Conservation (phyloP, 257 asterid species). For the Nemophila menziesii region DNA sequence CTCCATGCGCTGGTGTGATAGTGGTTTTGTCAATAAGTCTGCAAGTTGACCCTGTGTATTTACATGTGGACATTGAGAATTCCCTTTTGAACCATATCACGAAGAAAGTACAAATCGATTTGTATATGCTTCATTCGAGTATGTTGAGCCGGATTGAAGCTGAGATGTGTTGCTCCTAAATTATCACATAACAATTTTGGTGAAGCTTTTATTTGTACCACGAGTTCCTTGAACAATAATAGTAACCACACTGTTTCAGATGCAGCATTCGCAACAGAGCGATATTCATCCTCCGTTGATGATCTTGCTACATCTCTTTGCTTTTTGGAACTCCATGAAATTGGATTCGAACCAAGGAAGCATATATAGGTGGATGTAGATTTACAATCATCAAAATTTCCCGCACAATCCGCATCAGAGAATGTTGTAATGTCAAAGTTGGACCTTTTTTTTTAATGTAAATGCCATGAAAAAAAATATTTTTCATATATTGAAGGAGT, state of each 20-base stretch:
- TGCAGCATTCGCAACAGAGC: not conserved
- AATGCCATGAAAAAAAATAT: not conserved
- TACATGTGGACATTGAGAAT: not conserved
- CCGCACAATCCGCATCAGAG: not conserved
- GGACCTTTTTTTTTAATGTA: not conserved
- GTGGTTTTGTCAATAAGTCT: not conserved
- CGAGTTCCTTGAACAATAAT: not conserved
- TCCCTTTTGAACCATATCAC: not conserved
- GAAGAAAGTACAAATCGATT: not conserved
- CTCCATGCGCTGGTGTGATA: not conserved
- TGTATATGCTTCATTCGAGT: not conserved
- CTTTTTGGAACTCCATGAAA: slow-evolving; percentile 4
- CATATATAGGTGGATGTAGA: not conserved
- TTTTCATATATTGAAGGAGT: not conserved
- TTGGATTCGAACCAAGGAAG: not conserved
- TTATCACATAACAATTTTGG: slow-evolving; percentile 3
- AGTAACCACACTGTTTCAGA: not conserved
- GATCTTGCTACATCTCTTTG: too few relatives aligned
- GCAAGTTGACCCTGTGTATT: slow-evolving; percentile 1
- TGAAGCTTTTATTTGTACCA: not conserved
- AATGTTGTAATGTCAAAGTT: not conserved
- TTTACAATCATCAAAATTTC: not conserved
- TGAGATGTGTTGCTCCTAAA: not conserved
- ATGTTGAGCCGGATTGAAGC: not conserved
- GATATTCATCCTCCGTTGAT: not conserved